Evolutionary conservation across 441 rosid species (phyloP), one percentile per base, ranked within the genome.

Genomic region (Croton setiger): DNA sequence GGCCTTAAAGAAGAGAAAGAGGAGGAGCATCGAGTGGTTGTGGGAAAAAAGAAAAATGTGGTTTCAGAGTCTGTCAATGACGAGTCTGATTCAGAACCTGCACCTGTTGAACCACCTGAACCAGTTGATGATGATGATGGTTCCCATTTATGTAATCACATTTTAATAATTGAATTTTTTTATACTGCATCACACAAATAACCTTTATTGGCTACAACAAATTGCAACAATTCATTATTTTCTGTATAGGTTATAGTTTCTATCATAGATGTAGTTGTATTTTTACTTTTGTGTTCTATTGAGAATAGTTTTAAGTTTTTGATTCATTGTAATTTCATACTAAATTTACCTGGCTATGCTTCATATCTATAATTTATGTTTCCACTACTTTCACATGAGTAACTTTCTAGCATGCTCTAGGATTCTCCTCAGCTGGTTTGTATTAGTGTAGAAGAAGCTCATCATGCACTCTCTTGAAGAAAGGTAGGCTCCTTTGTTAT

Each of bases 401-500:
- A 10, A n/a, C 31, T 39, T 44, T 61, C 7, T 70, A 39, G 27
- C 27, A n/a, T 53, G 10, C 37, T 17, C 11, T 52, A n/a, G 43
- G 3, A 43, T 53, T 15, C 2, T 17, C 35, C 60, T 10, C 43
- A 17, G 12, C 55, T 56, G 45, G 27, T 62, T 41, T n/a, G 45
- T 54, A 0, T 56, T 37, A 31, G 17, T 39, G 55, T 53, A 53
- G 27, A n/a, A 41, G 27, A 18, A 10, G 20, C 7, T 43, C 14
- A 47, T 43, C 52, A 1, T 23, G 39, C 27, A 54, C 36, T 55
- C 33, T 53, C 44, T 14, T 63, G 1, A 83, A 93, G 98, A 72
- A 93, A 91, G 97, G 99, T 91, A 66, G 51, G 49, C 14, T 21
- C 53, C 55, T 41, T 62, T 27, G 33, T 18, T 56, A 20, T 70